A percentile compares a stretch with the other conserved stretches of the same genome.
Conservation (phyloP, 371 early-diverging fungal species). For the Circinella umbellata region DNA sequence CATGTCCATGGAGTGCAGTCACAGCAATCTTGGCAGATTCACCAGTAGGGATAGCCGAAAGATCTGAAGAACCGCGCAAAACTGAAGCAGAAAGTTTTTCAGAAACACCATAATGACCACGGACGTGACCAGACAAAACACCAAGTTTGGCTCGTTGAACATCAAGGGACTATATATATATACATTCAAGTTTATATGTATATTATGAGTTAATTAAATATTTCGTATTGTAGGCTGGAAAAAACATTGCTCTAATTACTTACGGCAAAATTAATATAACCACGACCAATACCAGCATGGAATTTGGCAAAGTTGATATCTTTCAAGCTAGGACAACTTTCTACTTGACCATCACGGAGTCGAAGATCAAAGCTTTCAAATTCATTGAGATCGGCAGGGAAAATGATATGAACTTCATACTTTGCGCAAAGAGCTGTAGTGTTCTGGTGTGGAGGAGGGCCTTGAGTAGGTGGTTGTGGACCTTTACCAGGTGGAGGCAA, state of each 20-base stretch:
- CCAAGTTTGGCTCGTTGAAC: constrained; percentile 21
- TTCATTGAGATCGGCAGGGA: constrained; percentile 19
- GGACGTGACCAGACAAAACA: constrained; percentile 17
- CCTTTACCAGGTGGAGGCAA: constrained; percentile 12
- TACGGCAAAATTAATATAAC: constrained; percentile 22
- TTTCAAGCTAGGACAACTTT: constrained; percentile 11
- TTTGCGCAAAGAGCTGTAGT: constrained; percentile 15
- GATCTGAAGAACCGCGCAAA: constrained; percentile 14
- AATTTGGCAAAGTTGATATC: constrained; percentile 19
- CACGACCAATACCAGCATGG: constrained; percentile 27
- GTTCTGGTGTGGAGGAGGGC: not conserved
- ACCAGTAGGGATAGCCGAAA: constrained; percentile 12
- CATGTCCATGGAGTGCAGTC: constrained; percentile 6
- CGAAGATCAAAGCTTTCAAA: constrained; percentile 21
- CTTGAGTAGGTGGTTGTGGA: not conserved
- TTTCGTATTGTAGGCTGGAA: not conserved
- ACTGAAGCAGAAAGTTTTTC: constrained; percentile 13
- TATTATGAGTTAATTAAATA: not conserved
- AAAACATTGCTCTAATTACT: not conserved
- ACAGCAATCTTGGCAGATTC: constrained; percentile 1
- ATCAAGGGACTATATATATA: constrained; percentile 13
- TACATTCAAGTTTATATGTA: no score
- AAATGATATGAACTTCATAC: constrained; percentile 17
- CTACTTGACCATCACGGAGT: constrained; percentile 14
- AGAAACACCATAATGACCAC: constrained; percentile 14